phyloP scores from a whole-genome alignment of 306 rosid genomes.

The Vachellia collinsii region DNA sequence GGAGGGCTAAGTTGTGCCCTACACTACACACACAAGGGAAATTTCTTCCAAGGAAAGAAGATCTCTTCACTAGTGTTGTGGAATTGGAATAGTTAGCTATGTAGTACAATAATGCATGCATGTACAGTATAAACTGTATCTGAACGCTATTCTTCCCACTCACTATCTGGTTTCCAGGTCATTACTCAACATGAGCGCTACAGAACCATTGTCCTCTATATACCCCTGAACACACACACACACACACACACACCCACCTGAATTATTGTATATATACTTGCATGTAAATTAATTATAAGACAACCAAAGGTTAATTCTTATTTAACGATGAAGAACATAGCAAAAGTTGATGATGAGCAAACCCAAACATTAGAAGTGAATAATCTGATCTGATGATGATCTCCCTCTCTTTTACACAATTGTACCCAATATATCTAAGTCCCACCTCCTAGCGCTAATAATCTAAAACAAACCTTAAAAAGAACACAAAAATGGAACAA shows the following conservation, averaged over 20 bases:
- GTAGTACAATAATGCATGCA: conserved; percentile 16
- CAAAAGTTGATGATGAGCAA: conserved; percentile 12
- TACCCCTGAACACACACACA: too few species aligned
- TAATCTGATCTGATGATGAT: conserved; percentile 23
- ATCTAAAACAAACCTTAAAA: conserved; percentile 24
- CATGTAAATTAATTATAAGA: too few species aligned
- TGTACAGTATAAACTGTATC: not conserved
- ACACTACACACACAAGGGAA: not conserved
- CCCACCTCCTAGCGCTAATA: not conserved
- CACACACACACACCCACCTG: conserved; percentile 38
- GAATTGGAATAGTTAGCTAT: not conserved
- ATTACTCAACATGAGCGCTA: too few species aligned
- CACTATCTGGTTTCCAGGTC: not conserved
- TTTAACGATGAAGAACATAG: conserved; percentile 8
- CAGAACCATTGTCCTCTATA: too few species aligned
- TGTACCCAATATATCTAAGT: conserved; percentile 44
- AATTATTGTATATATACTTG: not conserved
- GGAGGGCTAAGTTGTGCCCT: not conserved
- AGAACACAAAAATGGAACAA: conserved; percentile 40
- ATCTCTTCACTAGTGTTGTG: not conserved
- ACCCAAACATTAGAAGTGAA: conserved; percentile 36
- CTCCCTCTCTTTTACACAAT: conserved; percentile 57
- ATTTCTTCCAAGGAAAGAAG: not conserved
- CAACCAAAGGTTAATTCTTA: conserved; percentile 21
- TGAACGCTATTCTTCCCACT: not conserved